Base-by-base conservation (phyloP, 2,329 filamentous ascomycete species). In the Dactylellina haptotyla region DNA sequence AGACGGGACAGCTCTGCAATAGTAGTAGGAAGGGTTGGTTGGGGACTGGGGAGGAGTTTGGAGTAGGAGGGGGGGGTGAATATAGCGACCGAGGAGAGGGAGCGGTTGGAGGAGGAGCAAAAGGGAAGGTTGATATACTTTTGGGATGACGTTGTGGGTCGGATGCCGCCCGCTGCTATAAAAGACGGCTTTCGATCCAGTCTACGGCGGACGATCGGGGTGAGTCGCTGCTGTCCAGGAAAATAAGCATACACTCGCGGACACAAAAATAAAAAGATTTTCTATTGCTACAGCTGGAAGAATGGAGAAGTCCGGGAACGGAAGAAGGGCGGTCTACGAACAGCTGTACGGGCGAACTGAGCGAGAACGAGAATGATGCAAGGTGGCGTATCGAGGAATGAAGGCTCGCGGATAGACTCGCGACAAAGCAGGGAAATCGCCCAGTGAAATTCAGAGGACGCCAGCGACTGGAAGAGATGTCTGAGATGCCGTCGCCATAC, bases 401-500 rank as follows among this genome's bases (percentile, higher is more conserved):
- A 23, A 5, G 50, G 14, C 28, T 9, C 26, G 20, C 6, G 16
- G 12, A 4, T 4, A 3, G 32, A 20, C 26, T 25, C 26, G 37
- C 26, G 37, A 30, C 18, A 45, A 32, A 39, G 37, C n/a, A 41
- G 26, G 34, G 23, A 39, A 28, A 9, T 20, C 9, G 43, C 25
- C 18, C 20, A 43, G 34, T 9, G 14, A 45, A 58, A 45, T 8
- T 23, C 3, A 45, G 12, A 3, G 4, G 14, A n/a, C 9, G 37
- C 3, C 37, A 23, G 23, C 14, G 41, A n/a, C 5, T 32, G 48
- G 25, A 34, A 43, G 46, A 28, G 37, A 25, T 50, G 51, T 67
- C 63, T 41, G 62, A 57, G 56, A 69, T 61, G 46, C 28, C 41
- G n/a, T 23, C 25, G 28, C 12, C 28, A 53, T 71, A 71, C 66